A percentile compares a stretch with the other conserved stretches of the same genome.
Conservation (phyloP, 2,329 filamentous ascomycete species). For the Apiospora arundinis region DNA sequence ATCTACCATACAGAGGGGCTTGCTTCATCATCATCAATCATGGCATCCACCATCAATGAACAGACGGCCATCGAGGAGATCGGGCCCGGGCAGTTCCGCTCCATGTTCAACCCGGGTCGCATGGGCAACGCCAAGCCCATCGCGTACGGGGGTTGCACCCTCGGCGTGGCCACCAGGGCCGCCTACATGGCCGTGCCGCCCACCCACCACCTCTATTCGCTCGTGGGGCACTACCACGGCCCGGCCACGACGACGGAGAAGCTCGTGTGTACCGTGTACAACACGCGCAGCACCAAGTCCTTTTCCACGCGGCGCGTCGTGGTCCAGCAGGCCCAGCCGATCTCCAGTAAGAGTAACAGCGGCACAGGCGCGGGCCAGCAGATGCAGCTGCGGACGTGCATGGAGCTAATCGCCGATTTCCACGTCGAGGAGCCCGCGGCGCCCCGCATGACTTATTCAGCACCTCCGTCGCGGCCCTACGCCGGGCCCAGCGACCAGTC, state of each 20-base stretch:
- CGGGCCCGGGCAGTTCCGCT: constrained; percentile 26
- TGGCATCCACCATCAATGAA: constrained; percentile 23
- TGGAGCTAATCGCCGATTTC: constrained; percentile 55
- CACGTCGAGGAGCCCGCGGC: constrained; percentile 45
- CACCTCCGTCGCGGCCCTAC: constrained; percentile 42
- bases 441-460: constrained; percentile 46
- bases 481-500: constrained; percentile 25
- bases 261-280: constrained; percentile 44
- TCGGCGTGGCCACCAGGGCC: constrained; percentile 48
- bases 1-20: neutral
- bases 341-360: constrained; percentile 32
- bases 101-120: constrained; percentile 23
- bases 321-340: constrained; percentile 47
- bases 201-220: constrained; percentile 51
- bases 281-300: constrained; percentile 50
- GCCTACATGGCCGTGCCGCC: constrained; percentile 44
- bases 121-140: constrained; percentile 28
- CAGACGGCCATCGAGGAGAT: constrained; percentile 25
- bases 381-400: constrained; percentile 41
- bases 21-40: neutral
- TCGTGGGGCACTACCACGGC: constrained; percentile 53
- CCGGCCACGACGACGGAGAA: constrained; percentile 49
- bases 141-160: constrained; percentile 33
- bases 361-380: neutral
- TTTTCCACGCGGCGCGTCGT: constrained; percentile 55